These are phyloP conservation scores for Neurospora sp. DNA, from an alignment of 495 filamentous ascomycete genomes.

Conservation along the genomic window DNA sequence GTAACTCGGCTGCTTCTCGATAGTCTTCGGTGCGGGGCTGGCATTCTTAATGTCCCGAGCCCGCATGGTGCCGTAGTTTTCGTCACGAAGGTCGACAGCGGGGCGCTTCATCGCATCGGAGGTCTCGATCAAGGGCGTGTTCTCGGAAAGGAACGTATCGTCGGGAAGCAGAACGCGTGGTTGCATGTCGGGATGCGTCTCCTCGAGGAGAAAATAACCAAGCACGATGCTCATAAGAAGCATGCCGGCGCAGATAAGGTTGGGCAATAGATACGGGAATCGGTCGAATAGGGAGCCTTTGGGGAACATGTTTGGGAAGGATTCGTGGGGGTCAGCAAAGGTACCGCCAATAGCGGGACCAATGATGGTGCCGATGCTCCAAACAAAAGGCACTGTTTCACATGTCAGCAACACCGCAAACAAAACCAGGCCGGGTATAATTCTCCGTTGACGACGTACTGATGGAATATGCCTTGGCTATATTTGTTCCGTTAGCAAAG, in stretches of 20 bases:
- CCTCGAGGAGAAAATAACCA: slow-evolving; percentile 64
- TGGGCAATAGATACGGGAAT: slow-evolving; percentile 77
- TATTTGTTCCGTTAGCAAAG: slow-evolving; percentile 17
- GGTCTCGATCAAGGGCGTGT: slow-evolving; percentile 62
- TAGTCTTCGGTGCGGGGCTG: slow-evolving; percentile 24
- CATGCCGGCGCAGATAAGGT: slow-evolving; percentile 63
- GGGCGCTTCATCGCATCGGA: slow-evolving; percentile 60
- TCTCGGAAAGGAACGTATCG: slow-evolving; percentile 44
- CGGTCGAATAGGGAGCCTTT: slow-evolving; percentile 53
- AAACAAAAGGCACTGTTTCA: slow-evolving; percentile 66
- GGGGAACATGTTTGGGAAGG: slow-evolving; percentile 57
- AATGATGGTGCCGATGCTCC: slow-evolving; percentile 77
- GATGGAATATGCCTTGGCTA: slow-evolving; percentile 69
- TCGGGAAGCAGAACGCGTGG: slow-evolving; percentile 45
- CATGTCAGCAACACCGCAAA: not conserved
- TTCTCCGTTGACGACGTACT: slow-evolving; percentile 14
- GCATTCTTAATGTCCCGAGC: slow-evolving; percentile 35
- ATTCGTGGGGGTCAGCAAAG: slow-evolving; percentile 62
- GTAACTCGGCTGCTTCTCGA: slow-evolving; percentile 17
- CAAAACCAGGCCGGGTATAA: not conserved
- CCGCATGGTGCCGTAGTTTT: slow-evolving; percentile 74
- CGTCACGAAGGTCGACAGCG: slow-evolving; percentile 57
- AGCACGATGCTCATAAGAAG: slow-evolving; percentile 63
- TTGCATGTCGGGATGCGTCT: slow-evolving; percentile 75
- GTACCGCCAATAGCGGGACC: slow-evolving; percentile 74